These are phyloP conservation scores for Ramaria sp. DNA, from an alignment of 768 basidiomycete genomes.

Conservation along the genomic window DNA sequence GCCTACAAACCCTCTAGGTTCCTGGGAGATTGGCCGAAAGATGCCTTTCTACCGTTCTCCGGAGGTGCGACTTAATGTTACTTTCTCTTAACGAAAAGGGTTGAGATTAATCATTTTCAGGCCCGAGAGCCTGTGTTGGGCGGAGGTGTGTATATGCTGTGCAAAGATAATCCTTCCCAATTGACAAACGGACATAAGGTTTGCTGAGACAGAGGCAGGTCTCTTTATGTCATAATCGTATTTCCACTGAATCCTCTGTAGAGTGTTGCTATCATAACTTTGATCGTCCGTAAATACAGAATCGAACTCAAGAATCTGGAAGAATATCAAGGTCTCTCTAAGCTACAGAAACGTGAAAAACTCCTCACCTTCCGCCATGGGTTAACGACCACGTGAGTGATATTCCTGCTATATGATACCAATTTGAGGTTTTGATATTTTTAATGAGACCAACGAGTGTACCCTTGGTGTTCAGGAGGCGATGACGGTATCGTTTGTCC, in stretches of 20 bases:
- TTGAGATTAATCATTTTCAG: neutral
- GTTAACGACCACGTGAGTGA: conserved; percentile 2
- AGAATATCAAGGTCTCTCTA: neutral
- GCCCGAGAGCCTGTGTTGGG: conserved; percentile 9
- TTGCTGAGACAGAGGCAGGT: conserved; percentile 6
- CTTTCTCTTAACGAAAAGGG: neutral
- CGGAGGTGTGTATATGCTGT: conserved; percentile 3
- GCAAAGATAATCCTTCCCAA: neutral
- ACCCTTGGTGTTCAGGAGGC: neutral
- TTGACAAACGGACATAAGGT: neutral
- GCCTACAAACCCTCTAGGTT: conserved; percentile 37
- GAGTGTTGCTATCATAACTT: conserved; percentile 22
- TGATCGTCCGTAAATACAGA: conserved; percentile 31
- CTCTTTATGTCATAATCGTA: neutral
- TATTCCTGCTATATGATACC: neutral
- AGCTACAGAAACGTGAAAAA: conserved; percentile 1
- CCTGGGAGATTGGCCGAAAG: conserved; percentile 39
- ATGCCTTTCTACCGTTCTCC: conserved; percentile 45
- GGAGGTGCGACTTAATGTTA: conserved; percentile 25
- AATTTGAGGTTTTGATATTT: neutral
- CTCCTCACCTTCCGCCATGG: neutral
- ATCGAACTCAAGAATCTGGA: conserved; percentile 32
- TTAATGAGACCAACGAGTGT: neutral
- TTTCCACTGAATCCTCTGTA: neutral
- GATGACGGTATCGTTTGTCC: neutral